phyloP scores from a whole-genome alignment of 176 grass and related monocot genomes.

The Cenchrus americanus region DNA sequence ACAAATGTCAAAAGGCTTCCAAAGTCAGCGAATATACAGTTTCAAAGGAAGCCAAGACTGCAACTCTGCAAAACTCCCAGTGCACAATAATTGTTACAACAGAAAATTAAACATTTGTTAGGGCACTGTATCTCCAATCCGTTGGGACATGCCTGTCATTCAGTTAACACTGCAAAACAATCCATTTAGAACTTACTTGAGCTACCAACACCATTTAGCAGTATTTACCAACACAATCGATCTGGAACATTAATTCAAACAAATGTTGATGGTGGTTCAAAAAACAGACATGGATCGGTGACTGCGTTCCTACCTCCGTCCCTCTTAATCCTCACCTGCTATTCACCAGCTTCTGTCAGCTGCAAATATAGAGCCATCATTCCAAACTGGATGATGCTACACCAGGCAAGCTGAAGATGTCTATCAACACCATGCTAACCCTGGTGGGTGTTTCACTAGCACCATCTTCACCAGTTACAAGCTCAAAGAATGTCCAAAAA shows the following conservation, averaged over 20 bases:
- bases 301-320: background rate
- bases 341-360: conserved; percentile 3
- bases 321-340: conserved; percentile 40
- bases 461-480: background rate
- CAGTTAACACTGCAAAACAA: too few relatives aligned
- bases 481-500: background rate
- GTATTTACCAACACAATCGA: background rate
- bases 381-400: conserved; percentile 9
- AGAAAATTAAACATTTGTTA: too few relatives aligned
- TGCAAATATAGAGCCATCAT: conserved; percentile 4
- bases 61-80: too few relatives aligned
- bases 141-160: background rate
- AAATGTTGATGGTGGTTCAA: background rate
- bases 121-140: too few relatives aligned
- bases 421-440: background rate
- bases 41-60: too few relatives aligned
- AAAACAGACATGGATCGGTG: background rate
- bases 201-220: background rate
- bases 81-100: too few relatives aligned
- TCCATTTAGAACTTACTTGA: too few relatives aligned
- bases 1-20: too few relatives aligned
- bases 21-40: too few relatives aligned
- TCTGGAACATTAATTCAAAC: background rate
- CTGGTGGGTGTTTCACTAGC: conserved; percentile 3
- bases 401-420: conserved; percentile 34